Evolutionary conservation across 768 basidiomycete genomes (phyloP), one percentile per base, ranked within the genome.

Genomic region (Chalciporus chontae): DNA sequence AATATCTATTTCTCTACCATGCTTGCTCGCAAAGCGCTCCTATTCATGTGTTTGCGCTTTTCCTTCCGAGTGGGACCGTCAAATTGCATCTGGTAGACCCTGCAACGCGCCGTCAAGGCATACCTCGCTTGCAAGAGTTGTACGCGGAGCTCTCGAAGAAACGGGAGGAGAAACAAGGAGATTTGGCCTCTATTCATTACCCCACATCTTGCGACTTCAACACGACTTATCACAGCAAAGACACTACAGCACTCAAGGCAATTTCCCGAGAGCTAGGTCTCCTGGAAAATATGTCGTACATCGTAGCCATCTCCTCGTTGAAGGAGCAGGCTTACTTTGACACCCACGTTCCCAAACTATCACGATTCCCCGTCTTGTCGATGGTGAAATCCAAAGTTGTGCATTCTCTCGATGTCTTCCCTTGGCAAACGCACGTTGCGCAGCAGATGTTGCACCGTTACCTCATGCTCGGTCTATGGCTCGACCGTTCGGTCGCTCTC

Each of bases 1-100:
- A 89, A 64, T 89, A 90, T 66, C 74, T 93, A 50, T 86, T 95
- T 72, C 76, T 98, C 13, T 96, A 91, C 62, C 95, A 98, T 52
- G 87, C 87, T 17, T 81, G 77, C 50, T 81, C 92, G 10, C 78
- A 80, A 46, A 85, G 76, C 41, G 80, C 81, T 0, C 77, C 83
- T 7, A 77, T 95, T 18, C 93, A 97, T 58, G 80, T 96, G 15
- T 94, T 95, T 60, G 87, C 87, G 0, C 73, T 96, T 27, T 95
- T 98, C 73, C 74, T 85, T 31, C 91, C 92, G 0, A 72, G 66
- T 24, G 85, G 85, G 0, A 54, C 69, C 9, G 84, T 85, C 32
- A 87, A 84, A 59, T 73, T 98, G 3, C 94, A 93, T 64, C 71
- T 96, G 44, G 94, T 98, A 48, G 96, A 98, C 66, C 85, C 85